Conservation (phyloP, 331 rosid species). For the Pyrus hybrid region DNA sequence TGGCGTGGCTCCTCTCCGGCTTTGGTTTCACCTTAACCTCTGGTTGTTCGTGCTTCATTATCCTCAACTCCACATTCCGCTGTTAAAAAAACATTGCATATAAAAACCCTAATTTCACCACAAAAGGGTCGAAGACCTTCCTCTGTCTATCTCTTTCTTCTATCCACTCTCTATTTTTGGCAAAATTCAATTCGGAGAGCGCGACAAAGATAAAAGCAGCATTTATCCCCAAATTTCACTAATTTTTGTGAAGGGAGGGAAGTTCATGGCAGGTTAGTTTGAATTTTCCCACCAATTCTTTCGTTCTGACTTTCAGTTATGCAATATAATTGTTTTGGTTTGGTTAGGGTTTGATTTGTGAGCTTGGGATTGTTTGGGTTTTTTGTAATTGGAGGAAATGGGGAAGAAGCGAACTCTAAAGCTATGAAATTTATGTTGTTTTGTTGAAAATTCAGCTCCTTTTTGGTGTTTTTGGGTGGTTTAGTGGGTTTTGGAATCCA, state of each 20-base stretch:
- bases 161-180: neutral
- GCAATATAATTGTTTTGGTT: neutral
- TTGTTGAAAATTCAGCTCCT: neutral
- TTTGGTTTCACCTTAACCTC: neutral
- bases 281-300: neutral
- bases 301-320: neutral
- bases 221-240: neutral
- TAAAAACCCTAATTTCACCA: slow-evolving; percentile 21
- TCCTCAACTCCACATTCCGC: neutral
- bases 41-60: neutral
- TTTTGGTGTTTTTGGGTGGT: neutral
- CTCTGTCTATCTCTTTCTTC: neutral
- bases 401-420: neutral
- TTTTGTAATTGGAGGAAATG: neutral
- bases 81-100: neutral
- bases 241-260: neutral
- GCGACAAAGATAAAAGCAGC: neutral
- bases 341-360: neutral
- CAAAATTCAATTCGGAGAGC: neutral
- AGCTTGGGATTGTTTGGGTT: neutral
- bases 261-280: slow-evolving; percentile 39
- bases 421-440: neutral
- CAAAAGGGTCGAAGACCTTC: neutral
- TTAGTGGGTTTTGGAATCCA: neutral
- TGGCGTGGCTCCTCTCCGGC: neutral